Conservation (phyloP, 768 basidiomycete species). For the Leccinum truebloodii region DNA sequence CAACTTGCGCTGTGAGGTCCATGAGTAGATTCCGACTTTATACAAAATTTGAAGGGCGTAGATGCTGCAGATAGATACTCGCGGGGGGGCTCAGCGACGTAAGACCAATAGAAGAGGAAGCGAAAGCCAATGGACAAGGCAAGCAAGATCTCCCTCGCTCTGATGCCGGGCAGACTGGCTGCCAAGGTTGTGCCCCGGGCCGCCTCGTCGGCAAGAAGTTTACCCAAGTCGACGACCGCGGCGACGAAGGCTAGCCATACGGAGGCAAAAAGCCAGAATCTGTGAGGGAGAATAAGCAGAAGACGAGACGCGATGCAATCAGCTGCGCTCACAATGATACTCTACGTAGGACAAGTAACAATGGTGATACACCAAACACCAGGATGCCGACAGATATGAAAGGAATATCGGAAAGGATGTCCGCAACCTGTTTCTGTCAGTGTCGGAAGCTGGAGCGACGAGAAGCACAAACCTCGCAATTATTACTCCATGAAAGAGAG, state of each 20-base stretch:
- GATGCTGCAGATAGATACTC: slow-evolving; percentile 30
- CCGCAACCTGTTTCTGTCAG: slow-evolving; percentile 45
- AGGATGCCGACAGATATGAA: slow-evolving; percentile 67
- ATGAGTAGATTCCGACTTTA: slow-evolving; percentile 15
- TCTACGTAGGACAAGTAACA: slow-evolving; percentile 55
- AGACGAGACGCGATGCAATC: neutral
- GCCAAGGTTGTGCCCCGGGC: slow-evolving; percentile 24
- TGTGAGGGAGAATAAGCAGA: slow-evolving; percentile 22
- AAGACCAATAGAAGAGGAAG: slow-evolving; percentile 69
- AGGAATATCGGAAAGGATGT: slow-evolving; percentile 64
- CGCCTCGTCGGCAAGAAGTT: slow-evolving; percentile 46
- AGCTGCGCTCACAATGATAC: slow-evolving; percentile 46
- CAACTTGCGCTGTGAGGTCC: slow-evolving; percentile 59
- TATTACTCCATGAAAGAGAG: slow-evolving; percentile 39
- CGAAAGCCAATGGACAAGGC: slow-evolving; percentile 58
- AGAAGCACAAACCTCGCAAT: slow-evolving; percentile 43
- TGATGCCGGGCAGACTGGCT: slow-evolving; percentile 38
- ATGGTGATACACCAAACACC: slow-evolving; percentile 58
- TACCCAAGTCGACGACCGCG: slow-evolving; percentile 61
- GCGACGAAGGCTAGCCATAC: slow-evolving; percentile 62
- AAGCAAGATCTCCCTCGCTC: slow-evolving; percentile 58
- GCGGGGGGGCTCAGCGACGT: slow-evolving; percentile 59
- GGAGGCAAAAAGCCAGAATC: slow-evolving; percentile 58
- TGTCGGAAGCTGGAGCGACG: neutral
- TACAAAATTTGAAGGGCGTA: slow-evolving; percentile 14